These are phyloP conservation scores for Ogataea wickerhamii DNA, from an alignment of 805 yeast genomes.

Conservation along the genomic window DNA sequence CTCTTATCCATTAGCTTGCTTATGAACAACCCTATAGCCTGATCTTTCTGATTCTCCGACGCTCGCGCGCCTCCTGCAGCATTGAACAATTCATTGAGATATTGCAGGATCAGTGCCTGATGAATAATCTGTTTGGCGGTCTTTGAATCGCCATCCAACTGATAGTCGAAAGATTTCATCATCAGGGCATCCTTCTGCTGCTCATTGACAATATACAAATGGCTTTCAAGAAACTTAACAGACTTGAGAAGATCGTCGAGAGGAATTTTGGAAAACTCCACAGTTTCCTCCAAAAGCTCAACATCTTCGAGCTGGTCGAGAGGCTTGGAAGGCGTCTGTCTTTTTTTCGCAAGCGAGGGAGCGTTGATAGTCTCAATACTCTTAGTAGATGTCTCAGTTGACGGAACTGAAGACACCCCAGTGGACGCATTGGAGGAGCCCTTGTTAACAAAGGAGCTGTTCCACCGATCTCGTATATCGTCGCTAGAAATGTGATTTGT, in stretches of 20 bases:
- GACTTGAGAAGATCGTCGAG: constrained; percentile 45
- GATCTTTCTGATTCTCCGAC: constrained; percentile 22
- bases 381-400: constrained; percentile 25
- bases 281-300: constrained; percentile 59
- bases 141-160: constrained; percentile 55
- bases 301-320: constrained; percentile 43
- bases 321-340: constrained; percentile 30
- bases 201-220: constrained; percentile 68
- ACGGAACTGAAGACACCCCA: constrained; percentile 6
- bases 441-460: constrained; percentile 75
- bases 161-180: constrained; percentile 88
- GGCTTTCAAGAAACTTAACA: constrained; percentile 50
- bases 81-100: constrained; percentile 35
- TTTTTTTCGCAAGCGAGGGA: constrained; percentile 15
- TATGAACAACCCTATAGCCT: constrained; percentile 62
- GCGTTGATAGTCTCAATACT: constrained; percentile 29
- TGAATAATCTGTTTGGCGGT: constrained; percentile 65
- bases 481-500: constrained; percentile 78
- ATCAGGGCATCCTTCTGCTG: constrained; percentile 88
- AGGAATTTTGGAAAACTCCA: constrained; percentile 57
- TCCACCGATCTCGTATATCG: constrained; percentile 90
- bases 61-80: constrained; percentile 25
- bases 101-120: constrained; percentile 78
- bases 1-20: constrained; percentile 49
- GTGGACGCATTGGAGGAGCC: constrained; percentile 17